A percentile compares a stretch with the other conserved stretches of the same genome.
Evolutionary conservation across 108 stramenopile species (phyloP).

Genomic region (Fistulifera solaris): DNA sequence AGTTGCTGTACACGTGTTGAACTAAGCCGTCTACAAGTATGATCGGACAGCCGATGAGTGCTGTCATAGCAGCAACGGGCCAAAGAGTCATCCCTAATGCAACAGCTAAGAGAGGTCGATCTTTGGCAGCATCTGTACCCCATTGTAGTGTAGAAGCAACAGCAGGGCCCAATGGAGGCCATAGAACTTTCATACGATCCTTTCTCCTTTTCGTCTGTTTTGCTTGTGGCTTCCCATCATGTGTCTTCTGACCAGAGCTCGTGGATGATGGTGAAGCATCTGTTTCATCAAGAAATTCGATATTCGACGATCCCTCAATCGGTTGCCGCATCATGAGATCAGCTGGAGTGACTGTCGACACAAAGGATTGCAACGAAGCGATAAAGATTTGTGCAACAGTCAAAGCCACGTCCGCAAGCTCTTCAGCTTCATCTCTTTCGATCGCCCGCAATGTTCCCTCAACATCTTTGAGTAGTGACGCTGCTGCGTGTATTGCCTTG

Average conservation of each 20-base stretch:
- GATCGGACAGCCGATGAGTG: slow-evolving; percentile 49
- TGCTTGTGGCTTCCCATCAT: slow-evolving; percentile 7
- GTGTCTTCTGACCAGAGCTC: neutral
- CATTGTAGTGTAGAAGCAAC: slow-evolving; percentile 34
- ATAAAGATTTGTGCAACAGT: slow-evolving; percentile 60
- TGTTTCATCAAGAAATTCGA: slow-evolving; percentile 42
- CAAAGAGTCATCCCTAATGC: slow-evolving; percentile 60
- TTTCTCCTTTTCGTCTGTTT: slow-evolving; percentile 7
- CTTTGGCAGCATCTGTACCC: slow-evolving; percentile 37
- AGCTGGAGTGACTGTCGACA: slow-evolving; percentile 40
- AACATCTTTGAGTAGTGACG: slow-evolving; percentile 51
- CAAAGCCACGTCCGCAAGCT: slow-evolving; percentile 75
- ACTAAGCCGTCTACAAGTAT: slow-evolving; percentile 48
- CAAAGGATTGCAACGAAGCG: slow-evolving; percentile 43
- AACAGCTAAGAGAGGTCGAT: slow-evolving; percentile 48
- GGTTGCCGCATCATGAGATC: neutral
- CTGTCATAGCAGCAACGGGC: slow-evolving; percentile 55
- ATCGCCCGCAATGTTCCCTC: slow-evolving; percentile 56
- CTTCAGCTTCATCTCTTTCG: slow-evolving; percentile 60
- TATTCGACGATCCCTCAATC: neutral
- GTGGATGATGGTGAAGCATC: slow-evolving; percentile 23
- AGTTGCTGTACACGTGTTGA: slow-evolving; percentile 53
- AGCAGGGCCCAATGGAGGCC: slow-evolving; percentile 70
- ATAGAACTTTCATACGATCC: slow-evolving; percentile 51
- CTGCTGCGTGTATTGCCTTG: slow-evolving; percentile 33